Evolutionary conservation across 768 basidiomycete genomes (phyloP).

Genomic region (Amyloporia xantha): DNA sequence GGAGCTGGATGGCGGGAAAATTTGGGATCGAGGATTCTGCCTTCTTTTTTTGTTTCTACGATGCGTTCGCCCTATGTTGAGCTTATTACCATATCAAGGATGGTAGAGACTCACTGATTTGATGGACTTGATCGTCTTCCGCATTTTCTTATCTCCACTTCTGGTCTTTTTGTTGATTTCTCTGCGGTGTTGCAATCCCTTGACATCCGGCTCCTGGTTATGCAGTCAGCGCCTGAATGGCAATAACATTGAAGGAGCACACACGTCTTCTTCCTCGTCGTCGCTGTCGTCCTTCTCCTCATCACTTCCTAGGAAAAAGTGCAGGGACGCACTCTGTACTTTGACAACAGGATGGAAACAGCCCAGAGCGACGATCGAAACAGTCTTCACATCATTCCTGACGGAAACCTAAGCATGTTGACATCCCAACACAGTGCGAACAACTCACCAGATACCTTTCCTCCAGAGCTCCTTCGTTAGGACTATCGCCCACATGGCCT

Average conservation of each 20-base stretch:
- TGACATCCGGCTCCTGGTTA: constrained; percentile 56
- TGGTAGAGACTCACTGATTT: constrained; percentile 62
- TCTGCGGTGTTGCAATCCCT: constrained; percentile 75
- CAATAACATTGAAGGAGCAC: neutral
- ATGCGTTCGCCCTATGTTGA: neutral
- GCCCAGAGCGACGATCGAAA: constrained; percentile 85
- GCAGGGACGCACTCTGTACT: constrained; percentile 89
- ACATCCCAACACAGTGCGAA: neutral
- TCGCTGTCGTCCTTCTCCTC: constrained; percentile 69
- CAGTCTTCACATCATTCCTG: constrained; percentile 88
- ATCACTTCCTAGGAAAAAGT: constrained; percentile 94
- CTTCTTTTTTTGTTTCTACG: constrained; percentile 30
- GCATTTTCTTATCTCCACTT: constrained; percentile 74
- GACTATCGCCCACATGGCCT: constrained; percentile 97
- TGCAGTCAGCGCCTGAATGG: neutral
- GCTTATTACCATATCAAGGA: neutral
- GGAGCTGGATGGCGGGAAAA: constrained; percentile 87
- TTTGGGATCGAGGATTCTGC: constrained; percentile 42
- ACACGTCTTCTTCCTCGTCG: constrained; percentile 49
- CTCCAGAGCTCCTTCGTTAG: constrained; percentile 92
- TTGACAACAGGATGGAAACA: constrained; percentile 92
- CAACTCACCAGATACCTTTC: constrained; percentile 76
- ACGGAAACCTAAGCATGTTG: neutral
- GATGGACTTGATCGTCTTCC: constrained; percentile 63
- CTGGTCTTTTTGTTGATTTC: constrained; percentile 91